Evolutionary conservation across 805 yeast species (phyloP).

Genomic region (Lachancea lanzarotensis): DNA sequence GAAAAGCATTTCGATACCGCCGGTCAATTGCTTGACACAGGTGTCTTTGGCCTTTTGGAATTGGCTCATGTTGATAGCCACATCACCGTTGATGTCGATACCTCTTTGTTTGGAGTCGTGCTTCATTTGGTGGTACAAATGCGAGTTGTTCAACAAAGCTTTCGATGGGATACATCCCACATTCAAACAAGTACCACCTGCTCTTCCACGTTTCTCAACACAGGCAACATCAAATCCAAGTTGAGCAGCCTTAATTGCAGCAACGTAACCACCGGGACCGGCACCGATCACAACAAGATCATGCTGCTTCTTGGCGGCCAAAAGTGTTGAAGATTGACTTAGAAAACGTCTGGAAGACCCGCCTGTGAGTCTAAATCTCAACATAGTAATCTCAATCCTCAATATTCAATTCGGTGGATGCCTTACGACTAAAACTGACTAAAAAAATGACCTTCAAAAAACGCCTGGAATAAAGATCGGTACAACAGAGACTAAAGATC

Average conservation of each 20-base stretch:
- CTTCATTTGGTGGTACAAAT: conserved; percentile 79
- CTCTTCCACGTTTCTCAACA: conserved; percentile 89
- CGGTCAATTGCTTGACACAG: conserved; percentile 81
- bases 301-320: conserved; percentile 44
- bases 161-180: conserved; percentile 99
- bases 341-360: conserved; percentile 3
- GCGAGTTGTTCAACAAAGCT: conserved; percentile 90
- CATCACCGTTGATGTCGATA: conserved; percentile 70
- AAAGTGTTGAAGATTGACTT: conserved; percentile 10
- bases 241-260: conserved; percentile 98
- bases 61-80: conserved; percentile 63
- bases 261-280: conserved; percentile 99
- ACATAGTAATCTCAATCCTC: too few relatives aligned
- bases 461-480: not conserved
- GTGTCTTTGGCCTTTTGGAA: conserved; percentile 90
- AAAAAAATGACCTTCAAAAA: not conserved
- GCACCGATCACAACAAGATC: conserved; percentile 96
- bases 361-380: conserved; percentile 5
- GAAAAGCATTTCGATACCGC: conserved; percentile 91
- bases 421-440: not conserved
- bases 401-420: not conserved
- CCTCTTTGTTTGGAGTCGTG: conserved; percentile 85
- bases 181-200: conserved; percentile 98
- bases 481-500: not conserved
- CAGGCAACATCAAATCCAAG: conserved; percentile 92